These are phyloP conservation scores for Irpex lacteus DNA, from an alignment of 1,284 basidiomycete genomes.

Conservation along the genomic window DNA sequence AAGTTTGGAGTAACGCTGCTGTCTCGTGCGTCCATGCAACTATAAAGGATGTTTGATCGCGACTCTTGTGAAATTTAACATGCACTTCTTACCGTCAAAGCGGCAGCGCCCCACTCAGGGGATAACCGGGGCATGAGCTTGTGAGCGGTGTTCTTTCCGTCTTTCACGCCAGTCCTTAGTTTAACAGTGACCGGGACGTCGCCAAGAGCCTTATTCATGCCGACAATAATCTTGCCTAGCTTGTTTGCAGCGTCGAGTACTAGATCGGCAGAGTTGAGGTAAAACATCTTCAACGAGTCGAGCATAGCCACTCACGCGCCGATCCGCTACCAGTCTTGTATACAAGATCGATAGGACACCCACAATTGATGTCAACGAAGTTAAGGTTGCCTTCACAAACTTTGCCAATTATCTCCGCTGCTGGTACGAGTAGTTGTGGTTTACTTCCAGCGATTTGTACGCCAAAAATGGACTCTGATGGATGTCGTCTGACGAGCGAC, in stretches of 20 bases:
- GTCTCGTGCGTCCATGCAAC: conserved; percentile 91
- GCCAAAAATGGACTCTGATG: conserved; percentile 88
- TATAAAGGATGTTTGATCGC: conserved; percentile 30
- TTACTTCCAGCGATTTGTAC: conserved; percentile 85
- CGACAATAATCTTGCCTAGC: conserved; percentile 83
- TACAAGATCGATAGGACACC: conserved; percentile 96
- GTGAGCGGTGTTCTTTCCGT: conserved; percentile 83
- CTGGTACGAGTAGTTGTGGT: conserved; percentile 73
- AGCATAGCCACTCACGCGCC: conserved; percentile 54
- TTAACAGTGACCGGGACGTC: conserved; percentile 97
- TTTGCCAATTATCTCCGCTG: conserved; percentile 80
- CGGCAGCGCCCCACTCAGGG: conserved; percentile 76
- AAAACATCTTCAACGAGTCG: not conserved
- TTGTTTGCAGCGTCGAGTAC: conserved; percentile 84
- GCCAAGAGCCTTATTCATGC: conserved; percentile 91
- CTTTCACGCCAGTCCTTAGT: conserved; percentile 88
- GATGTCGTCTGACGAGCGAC: conserved; percentile 86
- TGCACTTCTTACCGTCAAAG: conserved; percentile 66
- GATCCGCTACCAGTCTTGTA: conserved; percentile 91
- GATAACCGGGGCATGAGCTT: conserved; percentile 88
- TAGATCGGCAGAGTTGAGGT: conserved; percentile 19
- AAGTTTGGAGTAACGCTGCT: conserved; percentile 86
- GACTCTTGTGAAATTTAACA: not conserved
- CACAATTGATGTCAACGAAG: conserved; percentile 95
- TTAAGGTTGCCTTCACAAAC: conserved; percentile 70